Evolutionary conservation across 192 early-diverging fungal species (phyloP), one percentile per base, ranked within the genome.

Genomic region (Gonapodya prolifera): DNA sequence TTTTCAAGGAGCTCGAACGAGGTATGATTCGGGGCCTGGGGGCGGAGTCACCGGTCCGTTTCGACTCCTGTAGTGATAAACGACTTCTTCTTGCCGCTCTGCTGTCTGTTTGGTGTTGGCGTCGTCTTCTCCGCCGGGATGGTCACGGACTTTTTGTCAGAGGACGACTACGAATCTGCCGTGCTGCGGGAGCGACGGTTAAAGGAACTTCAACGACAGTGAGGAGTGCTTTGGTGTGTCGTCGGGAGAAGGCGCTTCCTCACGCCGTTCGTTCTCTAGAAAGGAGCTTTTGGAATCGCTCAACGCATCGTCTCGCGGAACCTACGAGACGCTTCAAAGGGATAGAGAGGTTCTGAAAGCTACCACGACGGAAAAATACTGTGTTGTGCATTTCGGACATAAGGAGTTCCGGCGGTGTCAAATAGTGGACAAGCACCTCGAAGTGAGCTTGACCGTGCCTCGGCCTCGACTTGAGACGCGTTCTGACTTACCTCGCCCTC

Each of bases 331-430:
- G 36, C 84, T 96, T 28, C 70, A 78, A 1, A 87, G 85, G 1
- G 97, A 98, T 79, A 96, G 95, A 81, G 92, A 92, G 23, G 84
- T 96, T 69, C 87, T 98, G 78, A 85, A 90, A 35, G 87, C 93
- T 34, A 91, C 93, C 23, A 92, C 93, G 34, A 81, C 82, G 35
- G 86, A 89, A 18, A 89, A 88, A 32, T 86, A 85, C n/a, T 85
- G 90, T 23, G 92, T 96, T 0, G 86, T 91, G 2, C 95, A 97
- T 79, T 99, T 99, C 79, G 92, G 84, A 33, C 97, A 99, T 78
- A 90, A 92, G 70, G 94, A 98, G 78, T 99, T 99, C 84, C 87
- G 94, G 70, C 87, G 95, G 34, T 99, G 97, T 81, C 89, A 93
- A 79, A 94, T 97, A 35, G 90, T 99, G 80, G 95, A 99, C 80